phyloP scores from a whole-genome alignment of 768 basidiomycete species.

The Chlorophyllum brunneum region DNA sequence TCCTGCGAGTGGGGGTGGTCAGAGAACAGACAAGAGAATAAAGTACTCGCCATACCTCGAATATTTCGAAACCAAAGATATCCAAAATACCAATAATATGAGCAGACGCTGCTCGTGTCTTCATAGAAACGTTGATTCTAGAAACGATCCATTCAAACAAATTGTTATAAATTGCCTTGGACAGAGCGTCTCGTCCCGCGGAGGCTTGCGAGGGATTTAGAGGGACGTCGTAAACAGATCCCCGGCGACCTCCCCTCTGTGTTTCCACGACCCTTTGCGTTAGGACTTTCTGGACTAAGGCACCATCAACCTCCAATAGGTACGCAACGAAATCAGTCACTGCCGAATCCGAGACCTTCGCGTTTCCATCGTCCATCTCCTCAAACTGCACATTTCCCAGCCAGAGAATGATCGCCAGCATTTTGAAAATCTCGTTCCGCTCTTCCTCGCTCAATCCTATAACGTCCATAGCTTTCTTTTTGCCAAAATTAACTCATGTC shows the following conservation, averaged over 20 bases:
- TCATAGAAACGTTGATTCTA: constrained; percentile 95
- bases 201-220: constrained; percentile 88
- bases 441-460: constrained; percentile 86
- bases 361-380: constrained; percentile 89
- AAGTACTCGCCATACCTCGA: constrained; percentile 54
- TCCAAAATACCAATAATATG: constrained; percentile 96
- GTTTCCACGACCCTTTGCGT: constrained; percentile 89
- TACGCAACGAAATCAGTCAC: constrained; percentile 97
- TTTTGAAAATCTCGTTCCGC: constrained; percentile 89
- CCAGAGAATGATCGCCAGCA: constrained; percentile 92
- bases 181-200: constrained; percentile 85
- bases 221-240: constrained; percentile 96
- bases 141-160: constrained; percentile 99
- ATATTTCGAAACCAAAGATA: constrained; percentile 99
- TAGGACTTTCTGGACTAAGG: constrained; percentile 81
- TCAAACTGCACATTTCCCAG: constrained; percentile 91
- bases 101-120: constrained; percentile 64
- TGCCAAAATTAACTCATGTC: constrained; percentile 6
- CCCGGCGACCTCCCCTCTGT: constrained; percentile 84
- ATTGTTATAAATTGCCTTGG: constrained; percentile 98
- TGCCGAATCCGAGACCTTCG: constrained; percentile 70
- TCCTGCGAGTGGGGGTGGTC: constrained; percentile 47
- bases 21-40: background rate
- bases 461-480: constrained; percentile 86
- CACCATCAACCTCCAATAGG: constrained; percentile 83